Percentiles rank a stretch among this genome's conserved stretches.
Evolutionary conservation across 1,284 basidiomycete genomes (phyloP).

Genomic region (Sanguinoderma infundibulare): DNA sequence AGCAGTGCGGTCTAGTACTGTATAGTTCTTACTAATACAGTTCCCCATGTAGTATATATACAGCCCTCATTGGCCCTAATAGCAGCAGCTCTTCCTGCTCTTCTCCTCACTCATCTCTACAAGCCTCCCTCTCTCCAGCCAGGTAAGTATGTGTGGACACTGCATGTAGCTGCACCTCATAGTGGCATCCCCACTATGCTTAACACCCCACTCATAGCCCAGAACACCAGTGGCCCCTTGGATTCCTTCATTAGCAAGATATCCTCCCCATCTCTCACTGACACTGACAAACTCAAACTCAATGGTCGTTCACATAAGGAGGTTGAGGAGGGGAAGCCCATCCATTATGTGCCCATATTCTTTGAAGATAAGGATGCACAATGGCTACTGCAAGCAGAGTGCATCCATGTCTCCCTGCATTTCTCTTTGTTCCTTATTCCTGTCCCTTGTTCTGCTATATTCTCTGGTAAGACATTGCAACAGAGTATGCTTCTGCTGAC

Average conservation of each 20-base stretch:
- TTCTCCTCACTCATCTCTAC: too few species aligned
- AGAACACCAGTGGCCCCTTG: constrained; percentile 16
- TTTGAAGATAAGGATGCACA: constrained; percentile 87
- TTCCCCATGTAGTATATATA: too few species aligned
- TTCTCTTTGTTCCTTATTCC: neutral
- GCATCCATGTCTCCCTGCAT: constrained; percentile 37
- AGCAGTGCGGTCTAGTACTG: too few species aligned
- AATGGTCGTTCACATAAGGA: constrained; percentile 62
- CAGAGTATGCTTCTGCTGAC: constrained; percentile 83
- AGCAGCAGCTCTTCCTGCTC: too few species aligned
- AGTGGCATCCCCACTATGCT: too few species aligned
- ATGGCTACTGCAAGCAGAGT: constrained; percentile 98
- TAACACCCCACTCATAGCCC: constrained; percentile 26
- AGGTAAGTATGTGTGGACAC: too few species aligned
- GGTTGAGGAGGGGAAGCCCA: constrained; percentile 47
- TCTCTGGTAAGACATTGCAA: constrained; percentile 93
- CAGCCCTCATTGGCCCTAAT: too few species aligned
- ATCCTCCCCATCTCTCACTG: constrained; percentile 55
- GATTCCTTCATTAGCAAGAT: constrained; percentile 39
- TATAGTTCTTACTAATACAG: too few species aligned
- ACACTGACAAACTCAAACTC: constrained; percentile 64
- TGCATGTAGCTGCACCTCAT: too few species aligned
- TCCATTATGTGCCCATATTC: constrained; percentile 89
- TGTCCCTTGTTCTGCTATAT: constrained; percentile 95
- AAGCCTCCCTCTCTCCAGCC: too few species aligned